Base-by-base conservation (phyloP, 2,329 filamentous ascomycete species). In the Colletotrichum somersetense region DNA sequence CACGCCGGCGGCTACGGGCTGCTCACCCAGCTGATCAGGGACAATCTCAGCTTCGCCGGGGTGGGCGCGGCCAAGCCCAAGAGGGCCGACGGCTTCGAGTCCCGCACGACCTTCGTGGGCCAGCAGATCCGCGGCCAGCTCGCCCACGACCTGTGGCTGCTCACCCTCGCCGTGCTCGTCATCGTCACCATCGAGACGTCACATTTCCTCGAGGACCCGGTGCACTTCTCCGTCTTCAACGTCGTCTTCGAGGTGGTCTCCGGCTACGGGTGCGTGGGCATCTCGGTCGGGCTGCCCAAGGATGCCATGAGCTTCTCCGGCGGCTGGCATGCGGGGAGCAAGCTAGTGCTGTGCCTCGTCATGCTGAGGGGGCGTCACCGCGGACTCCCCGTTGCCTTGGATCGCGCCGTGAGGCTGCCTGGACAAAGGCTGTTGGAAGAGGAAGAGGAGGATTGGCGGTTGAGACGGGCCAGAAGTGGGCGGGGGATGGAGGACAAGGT, bases 91-190 rank as follows among this genome's bases (percentile, higher is more conserved):
- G 77, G 74, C 57, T 62, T 78, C 26, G 77, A 78, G 57, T 85
- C 83, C 10, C 84, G 81, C 18, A 81, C 83, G 66, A 85, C 84
- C 72, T 88, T 89, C 65, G 81, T 89, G 18, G 83, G 84, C 52
- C 84, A 88, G 73, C 89, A 92, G 77, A 82, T 92, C 30, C 87
- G 89, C n/a, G 86, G 87, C 7, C 91, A 92, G 78, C 84, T 92
- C 2, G 88, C 89, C 40, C 89, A 92, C 77, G 91, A 92, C 76
- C 82, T 92, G 20, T 92, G 91, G 90, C 89, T 86, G 82, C 87
- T 92, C 18, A 86, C 89, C 3, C 79, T 91, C 0, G 88, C 89
- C 2, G 85, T 91, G 16, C 83, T 92, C 62, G 78, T 89, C 42
- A 90, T 92, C 67, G 84, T 85, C 65, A 85, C 88, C 50, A 89